Evolutionary conservation across 2,329 filamentous ascomycete genomes (phyloP).

Genomic region (Grosmannia penicillata): DNA sequence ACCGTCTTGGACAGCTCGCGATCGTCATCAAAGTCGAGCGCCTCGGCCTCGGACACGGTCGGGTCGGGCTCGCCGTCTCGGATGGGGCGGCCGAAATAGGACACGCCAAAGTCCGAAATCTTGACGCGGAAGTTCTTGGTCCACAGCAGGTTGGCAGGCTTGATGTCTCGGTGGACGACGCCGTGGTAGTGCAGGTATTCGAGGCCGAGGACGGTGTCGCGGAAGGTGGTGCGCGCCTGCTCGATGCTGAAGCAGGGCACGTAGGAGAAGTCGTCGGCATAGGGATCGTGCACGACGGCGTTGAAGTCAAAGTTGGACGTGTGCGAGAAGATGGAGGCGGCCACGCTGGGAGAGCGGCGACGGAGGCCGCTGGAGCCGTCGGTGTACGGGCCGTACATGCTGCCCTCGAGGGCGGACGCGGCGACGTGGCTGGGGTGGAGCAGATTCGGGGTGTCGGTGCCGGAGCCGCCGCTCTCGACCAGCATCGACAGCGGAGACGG

Average conservation of each 20-base stretch:
- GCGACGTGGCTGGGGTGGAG: constrained; percentile 21
- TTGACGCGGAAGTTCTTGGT: constrained; percentile 78
- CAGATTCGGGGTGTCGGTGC: constrained; percentile 37
- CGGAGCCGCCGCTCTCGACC: constrained; percentile 16
- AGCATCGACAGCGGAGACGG: constrained; percentile 12
- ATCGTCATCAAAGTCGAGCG: constrained; percentile 78
- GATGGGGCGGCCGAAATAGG: constrained; percentile 82
- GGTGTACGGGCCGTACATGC: constrained; percentile 58
- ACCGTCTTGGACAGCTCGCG: constrained; percentile 96
- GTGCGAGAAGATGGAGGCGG: constrained; percentile 60
- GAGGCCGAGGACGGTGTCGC: constrained; percentile 82
- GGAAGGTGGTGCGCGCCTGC: constrained; percentile 70
- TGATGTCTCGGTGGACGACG: constrained; percentile 74
- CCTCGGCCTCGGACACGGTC: constrained; percentile 63
- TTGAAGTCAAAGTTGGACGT: constrained; percentile 52
- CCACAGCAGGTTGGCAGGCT: constrained; percentile 81
- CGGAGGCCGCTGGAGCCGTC: constrained; percentile 39
- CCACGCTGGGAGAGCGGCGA: constrained; percentile 63
- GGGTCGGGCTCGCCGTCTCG: constrained; percentile 70
- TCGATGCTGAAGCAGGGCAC: constrained; percentile 85
- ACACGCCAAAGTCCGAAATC: constrained; percentile 97
- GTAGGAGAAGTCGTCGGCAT: constrained; percentile 80
- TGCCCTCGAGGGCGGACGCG: constrained; percentile 51
- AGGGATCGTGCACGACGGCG: constrained; percentile 42
- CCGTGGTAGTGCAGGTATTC: constrained; percentile 87